Percentiles rank a stretch among this genome's conserved stretches.
Conservation (phyloP, 305 asterid species). For the Fraxinus albicans region DNA sequence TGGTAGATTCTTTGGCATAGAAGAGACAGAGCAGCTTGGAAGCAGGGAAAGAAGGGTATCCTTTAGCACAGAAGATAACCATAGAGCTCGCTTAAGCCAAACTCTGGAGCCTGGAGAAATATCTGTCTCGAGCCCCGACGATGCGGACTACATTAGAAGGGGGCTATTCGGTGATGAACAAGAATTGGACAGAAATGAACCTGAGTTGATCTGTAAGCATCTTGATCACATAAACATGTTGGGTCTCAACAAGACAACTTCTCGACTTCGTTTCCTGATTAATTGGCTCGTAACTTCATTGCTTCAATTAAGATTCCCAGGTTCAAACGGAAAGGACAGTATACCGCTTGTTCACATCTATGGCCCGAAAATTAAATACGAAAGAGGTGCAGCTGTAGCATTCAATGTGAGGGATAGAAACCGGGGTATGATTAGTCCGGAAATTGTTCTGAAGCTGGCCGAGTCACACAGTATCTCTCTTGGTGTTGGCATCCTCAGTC, state of each 20-base stretch:
- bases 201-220: conserved; percentile 74
- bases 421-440: conserved; percentile 75
- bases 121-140: conserved; percentile 58
- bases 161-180: conserved; percentile 72
- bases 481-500: conserved; percentile 91
- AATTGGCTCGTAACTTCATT: conserved; percentile 92
- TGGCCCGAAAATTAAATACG: conserved; percentile 92
- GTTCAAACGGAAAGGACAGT: conserved; percentile 43
- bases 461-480: conserved; percentile 69
- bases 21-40: conserved; percentile 72
- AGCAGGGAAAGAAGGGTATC: conserved; percentile 79
- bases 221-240: conserved; percentile 90
- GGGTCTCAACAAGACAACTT: conserved; percentile 93
- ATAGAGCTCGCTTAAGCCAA: conserved; percentile 44
- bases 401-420: conserved; percentile 80
- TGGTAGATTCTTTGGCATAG: conserved; percentile 81
- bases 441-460: conserved; percentile 76
- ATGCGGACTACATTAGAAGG: conserved; percentile 67
- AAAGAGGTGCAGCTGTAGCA: conserved; percentile 93
- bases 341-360: conserved; percentile 74
- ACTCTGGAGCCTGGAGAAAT: conserved; percentile 60
- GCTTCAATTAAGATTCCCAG: conserved; percentile 73
- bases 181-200: conserved; percentile 69
- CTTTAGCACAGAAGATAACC: conserved; percentile 73
- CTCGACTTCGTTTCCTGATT: conserved; percentile 77